phyloP scores from a whole-genome alignment of 345 rosid genomes.

The Sapria himalayana region DNA sequence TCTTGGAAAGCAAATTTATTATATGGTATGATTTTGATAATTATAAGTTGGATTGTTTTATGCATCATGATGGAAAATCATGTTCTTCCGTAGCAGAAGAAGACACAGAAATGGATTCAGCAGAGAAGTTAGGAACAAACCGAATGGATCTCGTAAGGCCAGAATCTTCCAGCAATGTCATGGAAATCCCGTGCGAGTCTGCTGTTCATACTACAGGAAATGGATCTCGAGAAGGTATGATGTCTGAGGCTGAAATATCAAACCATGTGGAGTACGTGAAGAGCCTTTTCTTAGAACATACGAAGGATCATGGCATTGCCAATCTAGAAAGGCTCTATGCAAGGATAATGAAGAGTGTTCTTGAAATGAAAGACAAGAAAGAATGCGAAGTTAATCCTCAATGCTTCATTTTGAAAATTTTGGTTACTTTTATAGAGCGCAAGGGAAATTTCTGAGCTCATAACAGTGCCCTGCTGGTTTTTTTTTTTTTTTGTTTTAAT shows the following conservation, averaged over 20 bases:
- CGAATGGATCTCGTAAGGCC: conserved; percentile 17
- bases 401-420: conserved; percentile 70
- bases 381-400: conserved; percentile 26
- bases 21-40: too few relatives aligned
- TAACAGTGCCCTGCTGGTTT: too few relatives aligned
- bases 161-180: conserved; percentile 12
- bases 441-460: conserved; percentile 43
- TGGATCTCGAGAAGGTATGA: conserved; percentile 13
- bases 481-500: too few relatives aligned
- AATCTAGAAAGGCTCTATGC: conserved; percentile 78
- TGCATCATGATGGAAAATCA: not conserved
- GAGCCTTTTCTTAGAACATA: conserved; percentile 28
- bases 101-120: conserved; percentile 24
- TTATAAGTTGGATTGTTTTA: not conserved
- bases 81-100: conserved; percentile 14
- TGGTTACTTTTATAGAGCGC: conserved; percentile 47
- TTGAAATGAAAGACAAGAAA: conserved; percentile 22
- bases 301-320: conserved; percentile 44
- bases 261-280: conserved; percentile 23
- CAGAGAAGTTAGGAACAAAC: conserved; percentile 17
- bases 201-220: conserved; percentile 7
- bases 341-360: conserved; percentile 51
- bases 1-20: too few relatives aligned
- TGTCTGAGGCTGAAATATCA: conserved; percentile 25
- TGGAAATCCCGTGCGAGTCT: conserved; percentile 12